Conservation (phyloP, 768 basidiomycete genomes). For the Albatrellus ellisii region DNA sequence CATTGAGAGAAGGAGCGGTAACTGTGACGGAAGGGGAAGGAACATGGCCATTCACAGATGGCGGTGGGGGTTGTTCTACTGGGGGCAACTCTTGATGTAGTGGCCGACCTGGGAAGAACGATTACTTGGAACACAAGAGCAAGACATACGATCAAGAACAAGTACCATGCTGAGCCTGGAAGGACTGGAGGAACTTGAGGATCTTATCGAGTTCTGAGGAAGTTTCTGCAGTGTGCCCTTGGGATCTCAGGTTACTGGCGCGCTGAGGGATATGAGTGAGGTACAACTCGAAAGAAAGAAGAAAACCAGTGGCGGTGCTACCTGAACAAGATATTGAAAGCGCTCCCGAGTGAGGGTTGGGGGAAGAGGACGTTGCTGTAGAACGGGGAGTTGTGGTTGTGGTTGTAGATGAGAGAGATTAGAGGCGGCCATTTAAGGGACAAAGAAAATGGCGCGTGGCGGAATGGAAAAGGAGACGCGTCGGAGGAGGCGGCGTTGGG, state of each 20-base stretch:
- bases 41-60: slow-evolving; percentile 38
- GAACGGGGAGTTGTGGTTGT: slow-evolving; percentile 11
- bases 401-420: slow-evolving; percentile 15
- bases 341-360: slow-evolving; percentile 11
- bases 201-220: slow-evolving; percentile 30
- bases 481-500: background rate
- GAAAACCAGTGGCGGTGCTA: slow-evolving; percentile 4
- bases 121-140: background rate
- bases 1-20: slow-evolving; percentile 17
- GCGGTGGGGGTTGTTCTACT: too few species aligned
- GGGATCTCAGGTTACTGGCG: slow-evolving; percentile 26
- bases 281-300: background rate
- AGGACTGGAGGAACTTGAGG: slow-evolving; percentile 23
- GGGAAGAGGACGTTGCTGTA: slow-evolving; percentile 9
- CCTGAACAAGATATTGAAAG: slow-evolving; percentile 18
- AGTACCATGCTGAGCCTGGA: slow-evolving; percentile 24
- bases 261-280: slow-evolving; percentile 22
- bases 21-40: too few species aligned
- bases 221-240: slow-evolving; percentile 33
- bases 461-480: slow-evolving; percentile 1
- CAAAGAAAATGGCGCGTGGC: background rate
- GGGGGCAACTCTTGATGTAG: slow-evolving; percentile 10
- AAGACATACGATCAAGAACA: background rate
- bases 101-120: slow-evolving; percentile 3
- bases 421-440: slow-evolving; percentile 17